These are phyloP conservation scores for Entonaema liquescens DNA, from an alignment of 495 filamentous ascomycete species.

Conservation along the genomic window DNA sequence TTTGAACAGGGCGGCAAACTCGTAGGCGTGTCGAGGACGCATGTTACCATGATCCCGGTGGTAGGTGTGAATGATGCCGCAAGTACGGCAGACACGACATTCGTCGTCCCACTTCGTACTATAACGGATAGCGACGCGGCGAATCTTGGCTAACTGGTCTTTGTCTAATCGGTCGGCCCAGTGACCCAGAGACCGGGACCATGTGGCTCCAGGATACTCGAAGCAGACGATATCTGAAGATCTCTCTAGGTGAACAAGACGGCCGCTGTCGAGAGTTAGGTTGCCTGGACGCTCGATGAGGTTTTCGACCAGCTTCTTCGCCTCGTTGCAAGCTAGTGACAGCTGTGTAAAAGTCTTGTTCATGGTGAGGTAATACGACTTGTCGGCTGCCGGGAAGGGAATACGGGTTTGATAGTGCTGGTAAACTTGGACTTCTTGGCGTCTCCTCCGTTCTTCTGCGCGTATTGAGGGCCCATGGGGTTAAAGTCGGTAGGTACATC, in stretches of 20 bases:
- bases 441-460: background rate
- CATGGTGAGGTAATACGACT: conserved; percentile 41
- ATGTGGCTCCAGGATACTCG: conserved; percentile 38
- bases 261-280: conserved; percentile 37
- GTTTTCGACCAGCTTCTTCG: conserved; percentile 24
- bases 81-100: conserved; percentile 37
- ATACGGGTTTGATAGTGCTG: conserved; percentile 33
- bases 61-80: conserved; percentile 34
- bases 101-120: conserved; percentile 44
- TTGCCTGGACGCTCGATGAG: conserved; percentile 34
- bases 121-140: conserved; percentile 45
- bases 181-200: conserved; percentile 25
- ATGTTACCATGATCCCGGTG: conserved; percentile 32
- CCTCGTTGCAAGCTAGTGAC: conserved; percentile 37
- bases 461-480: background rate
- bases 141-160: conserved; percentile 42
- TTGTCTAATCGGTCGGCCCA: conserved; percentile 41
- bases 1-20: conserved; percentile 47
- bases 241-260: conserved; percentile 36
- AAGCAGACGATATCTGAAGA: conserved; percentile 45
- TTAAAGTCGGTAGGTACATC: conserved; percentile 6
- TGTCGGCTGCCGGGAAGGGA: conserved; percentile 36
- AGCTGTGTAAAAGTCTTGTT: conserved; percentile 39
- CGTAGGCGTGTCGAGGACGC: conserved; percentile 41
- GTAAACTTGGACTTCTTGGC: conserved; percentile 23